Conservation (phyloP, 1,284 basidiomycete genomes). For the Veloporphyrellus conicus region DNA sequence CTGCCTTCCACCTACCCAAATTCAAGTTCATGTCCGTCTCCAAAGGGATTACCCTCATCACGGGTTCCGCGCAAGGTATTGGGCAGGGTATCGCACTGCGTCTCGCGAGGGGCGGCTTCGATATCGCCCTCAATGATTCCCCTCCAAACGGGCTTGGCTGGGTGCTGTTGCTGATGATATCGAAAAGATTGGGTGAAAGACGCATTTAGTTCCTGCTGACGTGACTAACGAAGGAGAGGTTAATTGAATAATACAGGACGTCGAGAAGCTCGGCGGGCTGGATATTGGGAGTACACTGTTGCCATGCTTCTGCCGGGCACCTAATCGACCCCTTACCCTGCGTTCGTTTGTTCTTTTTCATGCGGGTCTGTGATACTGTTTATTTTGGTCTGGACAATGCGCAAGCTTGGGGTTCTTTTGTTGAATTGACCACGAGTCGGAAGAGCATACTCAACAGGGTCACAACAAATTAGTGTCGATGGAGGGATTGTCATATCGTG, state of each 20-base stretch:
- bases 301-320: no score
- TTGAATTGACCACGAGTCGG: not conserved
- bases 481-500: conserved; percentile 17
- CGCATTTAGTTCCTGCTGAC: conserved; percentile 15
- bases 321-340: not conserved
- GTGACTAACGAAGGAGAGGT: conserved; percentile 12
- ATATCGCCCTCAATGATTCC: conserved; percentile 18
- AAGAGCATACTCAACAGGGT: not conserved
- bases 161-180: conserved; percentile 10
- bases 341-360: no score
- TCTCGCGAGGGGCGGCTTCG: conserved; percentile 18
- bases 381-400: no score
- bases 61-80: conserved; percentile 20
- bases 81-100: conserved; percentile 17
- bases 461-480: conserved; percentile 18
- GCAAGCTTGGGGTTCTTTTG: conserved; percentile 9
- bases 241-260: conserved; percentile 4
- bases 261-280: conserved; percentile 13
- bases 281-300: conserved; percentile 9
- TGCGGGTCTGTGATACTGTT: no score
- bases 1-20: no score
- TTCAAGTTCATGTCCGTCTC: conserved; percentile 10
- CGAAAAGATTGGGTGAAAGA: conserved; percentile 14
- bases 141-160: conserved; percentile 13
- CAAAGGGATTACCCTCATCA: conserved; percentile 17